A percentile compares a stretch with the other conserved stretches of the same genome.
Conservation (phyloP, 148 eudicot species). For the Camellia granthamiana region DNA sequence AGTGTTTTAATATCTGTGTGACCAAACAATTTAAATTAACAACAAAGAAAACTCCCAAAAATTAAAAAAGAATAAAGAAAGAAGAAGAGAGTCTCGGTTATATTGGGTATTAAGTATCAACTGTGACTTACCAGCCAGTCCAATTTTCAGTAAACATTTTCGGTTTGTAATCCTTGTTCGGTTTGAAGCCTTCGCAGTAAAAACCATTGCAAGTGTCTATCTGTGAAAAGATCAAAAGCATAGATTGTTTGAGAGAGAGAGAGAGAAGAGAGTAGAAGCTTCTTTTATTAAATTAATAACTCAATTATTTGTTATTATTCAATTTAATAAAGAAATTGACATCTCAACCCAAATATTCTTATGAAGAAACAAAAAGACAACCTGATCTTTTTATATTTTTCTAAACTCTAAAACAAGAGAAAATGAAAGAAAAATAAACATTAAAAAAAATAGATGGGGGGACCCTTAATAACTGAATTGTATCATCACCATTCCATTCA, state of each 20-base stretch:
- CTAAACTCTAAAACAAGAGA: background rate
- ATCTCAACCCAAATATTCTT: background rate
- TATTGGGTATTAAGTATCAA: background rate
- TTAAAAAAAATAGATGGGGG: too few species aligned
- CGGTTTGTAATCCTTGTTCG: conserved; percentile 61
- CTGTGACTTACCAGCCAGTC: conserved; percentile 74
- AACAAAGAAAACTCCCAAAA: too few species aligned
- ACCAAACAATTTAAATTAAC: too few species aligned
- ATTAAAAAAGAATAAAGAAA: background rate
- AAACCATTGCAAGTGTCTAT: conserved; percentile 93
- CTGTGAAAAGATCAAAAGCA: conserved; percentile 36
- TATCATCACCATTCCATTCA: too few species aligned
- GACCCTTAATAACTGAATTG: too few species aligned
- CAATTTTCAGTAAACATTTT: conserved; percentile 94
- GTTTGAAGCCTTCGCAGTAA: conserved; percentile 71
- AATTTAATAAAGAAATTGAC: background rate
- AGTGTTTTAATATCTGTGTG: too few species aligned
- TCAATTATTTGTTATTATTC: background rate
- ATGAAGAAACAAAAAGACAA: background rate
- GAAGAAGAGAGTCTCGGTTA: too few species aligned
- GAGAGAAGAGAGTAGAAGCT: conserved; percentile 2
- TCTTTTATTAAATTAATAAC: background rate
- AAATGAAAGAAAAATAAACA: background rate
- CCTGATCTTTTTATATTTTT: background rate
- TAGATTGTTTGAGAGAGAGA: background rate